phyloP scores from a whole-genome alignment of 352 stramenopile species.

The Globisporangium emineosum region DNA sequence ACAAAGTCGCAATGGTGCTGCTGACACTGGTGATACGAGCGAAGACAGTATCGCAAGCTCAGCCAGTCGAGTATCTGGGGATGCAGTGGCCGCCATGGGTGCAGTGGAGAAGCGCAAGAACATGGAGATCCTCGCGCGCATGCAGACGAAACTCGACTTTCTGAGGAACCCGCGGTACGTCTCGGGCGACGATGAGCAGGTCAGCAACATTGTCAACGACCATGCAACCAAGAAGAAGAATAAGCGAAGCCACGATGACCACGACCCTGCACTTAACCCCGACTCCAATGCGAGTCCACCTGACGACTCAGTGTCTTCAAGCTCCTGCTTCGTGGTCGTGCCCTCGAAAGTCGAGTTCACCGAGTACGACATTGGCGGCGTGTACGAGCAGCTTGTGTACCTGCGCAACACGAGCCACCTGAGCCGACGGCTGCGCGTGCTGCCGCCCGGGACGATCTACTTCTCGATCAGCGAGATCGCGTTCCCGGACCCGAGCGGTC shows the following conservation, averaged over 20 bases:
- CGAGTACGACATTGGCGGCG: conserved; percentile 64
- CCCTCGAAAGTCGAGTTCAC: conserved; percentile 63
- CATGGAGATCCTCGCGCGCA: conserved; percentile 60
- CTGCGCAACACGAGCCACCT: conserved; percentile 58
- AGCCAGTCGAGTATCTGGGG: background rate
- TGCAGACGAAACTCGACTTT: conserved; percentile 81
- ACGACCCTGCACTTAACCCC: background rate
- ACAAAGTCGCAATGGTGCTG: conserved; percentile 1
- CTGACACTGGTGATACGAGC: background rate
- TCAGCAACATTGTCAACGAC: background rate
- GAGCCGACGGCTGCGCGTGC: conserved; percentile 55
- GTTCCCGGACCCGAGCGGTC: conserved; percentile 50
- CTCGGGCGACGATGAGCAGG: background rate
- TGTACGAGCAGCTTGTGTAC: conserved; percentile 72
- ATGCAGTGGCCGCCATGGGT: conserved; percentile 30
- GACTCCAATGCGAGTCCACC: background rate
- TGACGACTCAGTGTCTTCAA: background rate
- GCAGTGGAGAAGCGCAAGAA: conserved; percentile 58
- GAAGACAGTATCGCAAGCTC: background rate
- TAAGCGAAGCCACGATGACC: background rate
- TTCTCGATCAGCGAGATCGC: conserved; percentile 56
- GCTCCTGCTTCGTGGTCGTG: conserved; percentile 40
- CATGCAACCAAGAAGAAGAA: background rate
- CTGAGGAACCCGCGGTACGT: conserved; percentile 59
- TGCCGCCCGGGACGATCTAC: conserved; percentile 57